Base-by-base conservation (phyloP, 345 rosid species). In the Melastoma malabathricum region DNA sequence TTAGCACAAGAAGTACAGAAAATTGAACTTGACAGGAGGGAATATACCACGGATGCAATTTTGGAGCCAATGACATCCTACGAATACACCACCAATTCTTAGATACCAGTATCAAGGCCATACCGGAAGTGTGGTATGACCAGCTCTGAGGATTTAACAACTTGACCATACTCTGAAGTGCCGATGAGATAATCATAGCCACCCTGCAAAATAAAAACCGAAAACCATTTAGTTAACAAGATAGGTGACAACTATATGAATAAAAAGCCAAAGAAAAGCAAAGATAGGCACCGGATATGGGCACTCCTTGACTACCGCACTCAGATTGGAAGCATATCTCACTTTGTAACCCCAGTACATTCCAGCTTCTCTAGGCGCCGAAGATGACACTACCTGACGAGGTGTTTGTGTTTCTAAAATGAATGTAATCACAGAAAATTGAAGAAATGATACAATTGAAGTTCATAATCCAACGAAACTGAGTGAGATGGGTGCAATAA, bases 121-220 rank as follows among this genome's bases (percentile, higher is more conserved):
- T 18, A 87, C 98, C 89, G 81, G 75, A 79, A 84, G 46, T 63
- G 47, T 25, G 94, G 94, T 68, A 92, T 59, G 34, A 53, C 63
- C 31, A 87, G 83, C 66, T 88, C 75, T 16, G 94, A 82, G 61
- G 97, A 68, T 44, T 67, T 77, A 53, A 83, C 57, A 44, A 68
- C 59, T n/a, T 59, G 57, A 45, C 98, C 99, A 56, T 92, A 97
- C 82, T 92, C 97, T n/a, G 99, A 92, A 31, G 97, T 88, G 58
- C 99, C 95, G 23, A 92, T 79, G 61, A 74, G 60, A 69, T 80
- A 68, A 72, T 87, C 95, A 61, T 87, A 92, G 25, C 98, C 97
- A 79, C 79, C 95, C 98, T 84, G 72, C 39, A 52, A 69, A 3
- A 54, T 4, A 52, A 44, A 67, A 18, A 61, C 16, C 15, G n/a